These are phyloP conservation scores for Amanita pallidorosea DNA, from an alignment of 768 basidiomycete species.

Conservation along the genomic window DNA sequence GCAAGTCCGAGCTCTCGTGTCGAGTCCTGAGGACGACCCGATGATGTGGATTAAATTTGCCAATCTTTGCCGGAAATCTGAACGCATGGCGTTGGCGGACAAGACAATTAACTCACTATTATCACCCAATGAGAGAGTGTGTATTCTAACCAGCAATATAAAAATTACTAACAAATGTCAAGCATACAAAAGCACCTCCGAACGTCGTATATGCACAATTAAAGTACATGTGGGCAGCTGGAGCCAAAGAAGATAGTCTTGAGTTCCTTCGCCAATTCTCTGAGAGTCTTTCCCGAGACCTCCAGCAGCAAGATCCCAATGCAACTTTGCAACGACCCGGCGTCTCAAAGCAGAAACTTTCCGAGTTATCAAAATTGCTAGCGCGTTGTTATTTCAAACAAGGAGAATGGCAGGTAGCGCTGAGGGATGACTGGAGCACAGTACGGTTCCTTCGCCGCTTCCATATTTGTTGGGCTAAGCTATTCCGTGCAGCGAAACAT, in stretches of 20 bases:
- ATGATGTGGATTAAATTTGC: slow-evolving; percentile 99
- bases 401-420: slow-evolving; percentile 85
- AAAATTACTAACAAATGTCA: slow-evolving; percentile 25
- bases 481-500: slow-evolving; percentile 49
- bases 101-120: slow-evolving; percentile 93
- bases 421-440: slow-evolving; percentile 69
- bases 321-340: slow-evolving; percentile 39
- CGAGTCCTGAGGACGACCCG: slow-evolving; percentile 89
- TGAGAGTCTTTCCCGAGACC: slow-evolving; percentile 59
- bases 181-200: slow-evolving; percentile 73
- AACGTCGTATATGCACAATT: slow-evolving; percentile 94
- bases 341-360: slow-evolving; percentile 48
- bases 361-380: slow-evolving; percentile 71
- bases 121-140: slow-evolving; percentile 51
- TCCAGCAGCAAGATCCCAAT: slow-evolving; percentile 43
- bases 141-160: slow-evolving; percentile 9
- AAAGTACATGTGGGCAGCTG: slow-evolving; percentile 92
- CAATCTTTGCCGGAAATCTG: slow-evolving; percentile 91
- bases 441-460: slow-evolving; percentile 35
- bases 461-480: not conserved
- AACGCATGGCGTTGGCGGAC: slow-evolving; percentile 89
- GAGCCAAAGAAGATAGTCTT: slow-evolving; percentile 69
- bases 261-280: slow-evolving; percentile 77
- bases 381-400: slow-evolving; percentile 96
- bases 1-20: slow-evolving; percentile 88